A percentile compares a stretch with the other conserved stretches of the same genome.
These are phyloP conservation scores for Ambispora gerdemannii DNA, from an alignment of 192 early-diverging fungal species.

Conservation along the genomic window DNA sequence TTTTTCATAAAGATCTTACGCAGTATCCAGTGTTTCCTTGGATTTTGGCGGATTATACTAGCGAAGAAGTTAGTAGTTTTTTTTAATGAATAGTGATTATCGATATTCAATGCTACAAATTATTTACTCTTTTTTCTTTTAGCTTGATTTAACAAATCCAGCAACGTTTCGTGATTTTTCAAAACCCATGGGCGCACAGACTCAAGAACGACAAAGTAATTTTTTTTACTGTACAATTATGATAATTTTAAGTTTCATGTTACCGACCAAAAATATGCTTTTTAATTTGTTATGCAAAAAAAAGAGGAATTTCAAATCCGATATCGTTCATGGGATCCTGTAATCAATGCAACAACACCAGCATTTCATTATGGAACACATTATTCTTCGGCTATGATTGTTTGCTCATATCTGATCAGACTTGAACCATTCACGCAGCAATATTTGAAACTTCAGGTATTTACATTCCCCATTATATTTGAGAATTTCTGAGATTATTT, in stretches of 20 bases:
- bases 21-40: conserved; percentile 98
- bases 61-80: conserved; percentile 47
- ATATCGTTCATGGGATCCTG: conserved; percentile 61
- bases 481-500: no score
- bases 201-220: conserved; percentile 56
- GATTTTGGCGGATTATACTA: conserved; percentile 79
- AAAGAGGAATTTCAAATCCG: conserved; percentile 60
- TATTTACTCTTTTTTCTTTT: conserved; percentile 31
- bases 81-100: no score
- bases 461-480: no score
- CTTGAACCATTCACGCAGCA: conserved; percentile 87
- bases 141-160: conserved; percentile 75
- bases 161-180: conserved; percentile 82
- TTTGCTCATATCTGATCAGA: conserved; percentile 84
- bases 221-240: conserved; percentile 29
- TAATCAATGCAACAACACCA: conserved; percentile 45
- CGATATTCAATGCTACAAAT: no score
- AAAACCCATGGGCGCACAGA: conserved; percentile 87
- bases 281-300: conserved; percentile 17
- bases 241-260: no score
- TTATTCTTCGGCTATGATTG: conserved; percentile 90
- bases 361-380: conserved; percentile 96
- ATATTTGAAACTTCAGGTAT: conserved; percentile 65
- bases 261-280: conserved; percentile 23
- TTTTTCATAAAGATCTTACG: conserved; percentile 69